Conservation (phyloP, 2,329 filamentous ascomycete species). For the Monosporascus sp. region DNA sequence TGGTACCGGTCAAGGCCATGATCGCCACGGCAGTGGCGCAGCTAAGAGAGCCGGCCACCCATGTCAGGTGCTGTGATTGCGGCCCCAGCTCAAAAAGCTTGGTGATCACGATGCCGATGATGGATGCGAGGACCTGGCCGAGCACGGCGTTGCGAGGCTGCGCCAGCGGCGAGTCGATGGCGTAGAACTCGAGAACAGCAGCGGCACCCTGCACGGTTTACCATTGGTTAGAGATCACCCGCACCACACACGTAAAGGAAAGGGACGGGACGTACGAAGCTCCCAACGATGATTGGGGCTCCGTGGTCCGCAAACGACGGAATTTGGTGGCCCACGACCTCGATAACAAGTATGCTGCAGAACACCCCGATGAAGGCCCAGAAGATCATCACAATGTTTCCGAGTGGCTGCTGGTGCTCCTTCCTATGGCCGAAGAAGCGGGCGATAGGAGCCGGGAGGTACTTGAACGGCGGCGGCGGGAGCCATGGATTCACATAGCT, state of each 20-base stretch:
- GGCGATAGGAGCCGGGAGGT: slow-evolving; percentile 60
- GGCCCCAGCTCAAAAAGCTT: slow-evolving; percentile 58
- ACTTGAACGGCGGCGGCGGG: slow-evolving; percentile 58
- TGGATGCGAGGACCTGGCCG: slow-evolving; percentile 59
- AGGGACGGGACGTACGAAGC: slow-evolving; percentile 52
- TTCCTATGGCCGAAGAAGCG: slow-evolving; percentile 63
- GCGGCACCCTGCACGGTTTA: slow-evolving; percentile 54
- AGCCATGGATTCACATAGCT: slow-evolving; percentile 65
- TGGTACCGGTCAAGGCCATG: slow-evolving; percentile 67
- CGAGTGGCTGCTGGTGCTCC: slow-evolving; percentile 33
- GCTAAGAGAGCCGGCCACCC: slow-evolving; percentile 59
- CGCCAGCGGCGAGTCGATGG: slow-evolving; percentile 65
- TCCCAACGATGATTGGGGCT: slow-evolving; percentile 60
- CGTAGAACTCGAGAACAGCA: slow-evolving; percentile 69
- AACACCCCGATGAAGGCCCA: slow-evolving; percentile 65
- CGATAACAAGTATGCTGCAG: slow-evolving; percentile 53
- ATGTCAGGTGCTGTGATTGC: slow-evolving; percentile 47
- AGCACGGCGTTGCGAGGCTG: slow-evolving; percentile 67
- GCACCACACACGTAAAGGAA: neutral
- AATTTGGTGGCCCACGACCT: slow-evolving; percentile 50
- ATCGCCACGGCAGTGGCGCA: slow-evolving; percentile 57
- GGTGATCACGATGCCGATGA: slow-evolving; percentile 55
- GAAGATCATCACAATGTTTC: slow-evolving; percentile 53
- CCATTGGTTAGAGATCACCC: neutral
- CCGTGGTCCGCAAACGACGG: slow-evolving; percentile 46